Evolutionary conservation across 805 yeast species (phyloP).

Genomic region (Wickerhamiella parazyma): DNA sequence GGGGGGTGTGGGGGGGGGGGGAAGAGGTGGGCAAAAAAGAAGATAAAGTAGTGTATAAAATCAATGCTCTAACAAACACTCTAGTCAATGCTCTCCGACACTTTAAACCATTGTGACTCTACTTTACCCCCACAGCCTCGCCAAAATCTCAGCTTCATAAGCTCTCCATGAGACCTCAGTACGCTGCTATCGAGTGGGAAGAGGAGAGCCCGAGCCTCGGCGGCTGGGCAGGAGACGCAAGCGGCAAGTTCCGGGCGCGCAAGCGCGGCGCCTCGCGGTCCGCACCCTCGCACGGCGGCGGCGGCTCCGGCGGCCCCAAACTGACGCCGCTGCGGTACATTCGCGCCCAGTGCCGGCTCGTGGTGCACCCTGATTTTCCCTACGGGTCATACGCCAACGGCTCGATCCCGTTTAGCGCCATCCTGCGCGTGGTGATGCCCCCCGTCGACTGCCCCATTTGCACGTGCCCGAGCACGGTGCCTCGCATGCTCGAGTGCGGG

Average conservation of each 20-base stretch:
- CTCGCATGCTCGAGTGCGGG: constrained; percentile 91
- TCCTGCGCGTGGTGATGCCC: constrained; percentile 62
- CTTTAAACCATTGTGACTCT: no score
- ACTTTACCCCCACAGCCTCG: no score
- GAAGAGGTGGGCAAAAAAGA: no score
- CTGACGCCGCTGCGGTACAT: constrained; percentile 6
- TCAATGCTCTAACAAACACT: no score
- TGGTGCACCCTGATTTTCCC: constrained; percentile 49
- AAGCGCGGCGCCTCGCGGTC: background rate
- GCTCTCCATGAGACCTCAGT: background rate
- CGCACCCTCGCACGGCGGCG: background rate
- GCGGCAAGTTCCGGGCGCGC: background rate
- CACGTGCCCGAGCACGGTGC: constrained; percentile 70
- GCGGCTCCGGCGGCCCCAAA: background rate
- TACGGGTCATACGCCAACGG: constrained; percentile 34
- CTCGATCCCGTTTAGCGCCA: constrained; percentile 40
- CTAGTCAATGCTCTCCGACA: no score
- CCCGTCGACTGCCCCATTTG: constrained; percentile 83
- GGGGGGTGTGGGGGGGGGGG: background rate
- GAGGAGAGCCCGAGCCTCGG: background rate
- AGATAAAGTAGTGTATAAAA: no score
- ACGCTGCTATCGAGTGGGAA: background rate
- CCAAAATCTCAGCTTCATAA: background rate
- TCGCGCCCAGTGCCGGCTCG: constrained; percentile 41
- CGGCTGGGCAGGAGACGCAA: background rate